phyloP scores from a whole-genome alignment of 164 flowering plant species.

The Cinnamomum chago region DNA sequence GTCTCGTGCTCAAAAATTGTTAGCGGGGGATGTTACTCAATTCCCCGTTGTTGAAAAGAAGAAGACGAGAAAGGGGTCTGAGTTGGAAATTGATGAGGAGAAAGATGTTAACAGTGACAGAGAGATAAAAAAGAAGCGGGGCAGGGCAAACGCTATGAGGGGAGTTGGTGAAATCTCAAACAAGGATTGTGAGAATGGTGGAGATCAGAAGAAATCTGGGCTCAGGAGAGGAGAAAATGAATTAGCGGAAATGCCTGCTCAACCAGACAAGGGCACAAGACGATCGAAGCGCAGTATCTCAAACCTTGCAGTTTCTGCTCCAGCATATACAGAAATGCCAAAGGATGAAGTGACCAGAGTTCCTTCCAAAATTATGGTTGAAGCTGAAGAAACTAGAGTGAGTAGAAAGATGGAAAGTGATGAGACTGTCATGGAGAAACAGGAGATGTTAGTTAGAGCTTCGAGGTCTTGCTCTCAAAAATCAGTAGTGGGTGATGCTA shows the following conservation, averaged over 20 bases:
- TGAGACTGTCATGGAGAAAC: no score
- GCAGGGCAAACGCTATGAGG: constrained; percentile 3
- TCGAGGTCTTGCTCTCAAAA: no score
- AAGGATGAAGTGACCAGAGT: not conserved
- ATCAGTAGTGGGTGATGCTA: not conserved
- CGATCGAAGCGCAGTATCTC: not conserved
- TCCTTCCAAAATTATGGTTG: no score
- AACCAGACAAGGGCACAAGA: not conserved
- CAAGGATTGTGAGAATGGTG: not conserved
- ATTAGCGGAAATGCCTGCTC: not conserved
- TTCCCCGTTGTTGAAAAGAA: constrained; percentile 3
- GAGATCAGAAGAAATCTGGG: not conserved
- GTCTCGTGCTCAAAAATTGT: no score
- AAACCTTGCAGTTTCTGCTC: not conserved
- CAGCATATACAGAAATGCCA: not conserved
- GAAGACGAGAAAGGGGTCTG: constrained; percentile 5
- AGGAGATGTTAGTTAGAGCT: no score
- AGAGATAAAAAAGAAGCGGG: not conserved
- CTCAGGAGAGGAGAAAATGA: not conserved
- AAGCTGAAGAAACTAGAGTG: no score
- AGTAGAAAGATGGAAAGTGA: no score
- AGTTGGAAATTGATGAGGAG: not conserved
- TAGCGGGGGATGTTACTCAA: not conserved
- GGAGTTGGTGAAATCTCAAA: not conserved
- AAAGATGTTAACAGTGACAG: not conserved